Evolutionary conservation across 805 yeast species (phyloP).

Genomic region (Lipomyces japonicus): DNA sequence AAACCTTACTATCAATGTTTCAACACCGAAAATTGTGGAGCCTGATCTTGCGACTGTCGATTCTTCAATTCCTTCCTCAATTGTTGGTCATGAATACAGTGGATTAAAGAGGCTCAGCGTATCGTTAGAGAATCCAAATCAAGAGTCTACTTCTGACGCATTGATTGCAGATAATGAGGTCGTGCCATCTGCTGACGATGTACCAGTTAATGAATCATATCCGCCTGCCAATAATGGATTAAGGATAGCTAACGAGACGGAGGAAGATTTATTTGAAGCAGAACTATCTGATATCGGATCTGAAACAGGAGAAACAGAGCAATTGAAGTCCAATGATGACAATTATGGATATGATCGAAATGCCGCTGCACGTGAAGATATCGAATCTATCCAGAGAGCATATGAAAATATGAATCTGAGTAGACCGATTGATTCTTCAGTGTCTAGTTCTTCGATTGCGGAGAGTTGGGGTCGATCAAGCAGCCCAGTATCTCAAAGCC

Average conservation of each 20-base stretch:
- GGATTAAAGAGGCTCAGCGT: slow-evolving; percentile 16
- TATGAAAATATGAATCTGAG: slow-evolving; percentile 10
- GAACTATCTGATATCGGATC: slow-evolving; percentile 1
- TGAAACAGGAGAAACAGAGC: slow-evolving; percentile 3
- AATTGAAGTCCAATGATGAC: neutral
- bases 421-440: slow-evolving; percentile 21
- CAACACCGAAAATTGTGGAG: neutral
- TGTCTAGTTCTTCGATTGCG: slow-evolving; percentile 13
- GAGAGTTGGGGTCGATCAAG: slow-evolving; percentile 1
- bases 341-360: neutral
- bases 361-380: neutral
- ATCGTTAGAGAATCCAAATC: neutral
- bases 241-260: neutral
- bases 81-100: slow-evolving; percentile 12
- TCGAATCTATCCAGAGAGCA: slow-evolving; percentile 11
- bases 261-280: neutral
- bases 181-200: neutral
- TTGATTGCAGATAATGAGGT: neutral
- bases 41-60: neutral
- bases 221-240: neutral
- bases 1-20: slow-evolving; percentile 5
- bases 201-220: too few species aligned
- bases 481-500: too few species aligned
- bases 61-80: slow-evolving; percentile 20
- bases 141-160: neutral